phyloP scores from a whole-genome alignment of 2,329 filamentous ascomycete species.

The Aureobasidium leucospermi region DNA sequence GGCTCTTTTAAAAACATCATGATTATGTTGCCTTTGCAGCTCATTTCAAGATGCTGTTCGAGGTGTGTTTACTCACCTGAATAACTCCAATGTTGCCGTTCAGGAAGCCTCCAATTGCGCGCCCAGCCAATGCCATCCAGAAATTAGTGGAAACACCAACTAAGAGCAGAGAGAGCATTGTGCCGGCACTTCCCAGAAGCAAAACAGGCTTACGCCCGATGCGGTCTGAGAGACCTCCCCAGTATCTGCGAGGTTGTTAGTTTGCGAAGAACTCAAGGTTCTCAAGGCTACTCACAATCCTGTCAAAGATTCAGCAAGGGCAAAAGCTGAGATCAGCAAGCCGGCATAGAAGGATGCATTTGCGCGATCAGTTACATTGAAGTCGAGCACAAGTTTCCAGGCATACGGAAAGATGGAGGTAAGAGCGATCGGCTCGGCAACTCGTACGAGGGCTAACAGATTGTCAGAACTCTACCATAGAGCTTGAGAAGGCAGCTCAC shows the following conservation, averaged over 20 bases:
- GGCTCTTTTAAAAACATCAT: no score
- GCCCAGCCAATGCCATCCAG: constrained; percentile 70
- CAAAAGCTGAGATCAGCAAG: constrained; percentile 78
- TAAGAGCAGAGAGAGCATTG: constrained; percentile 72
- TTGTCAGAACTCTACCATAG: not conserved
- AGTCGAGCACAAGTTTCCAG: constrained; percentile 73
- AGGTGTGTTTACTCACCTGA: not conserved
- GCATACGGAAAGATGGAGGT: constrained; percentile 92
- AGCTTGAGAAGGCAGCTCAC: constrained; percentile 26
- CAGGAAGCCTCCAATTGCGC: constrained; percentile 70
- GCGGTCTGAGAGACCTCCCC: constrained; percentile 75
- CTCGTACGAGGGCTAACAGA: constrained; percentile 71
- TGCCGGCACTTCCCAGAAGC: constrained; percentile 72
- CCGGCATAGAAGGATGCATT: constrained; percentile 86
- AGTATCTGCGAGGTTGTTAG: constrained; percentile 43
- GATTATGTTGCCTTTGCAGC: no score
- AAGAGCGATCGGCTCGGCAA: constrained; percentile 86
- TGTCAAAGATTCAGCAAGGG: constrained; percentile 72
- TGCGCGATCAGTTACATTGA: constrained; percentile 61
- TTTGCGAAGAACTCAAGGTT: not conserved
- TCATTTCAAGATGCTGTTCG: no score
- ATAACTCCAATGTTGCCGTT: constrained; percentile 67
- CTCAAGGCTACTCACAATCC: constrained; percentile 49
- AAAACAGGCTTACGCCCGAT: constrained; percentile 81
- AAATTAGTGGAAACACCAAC: constrained; percentile 79